Conservation (phyloP, 257 asterid species). For the Solanum phureja region DNA sequence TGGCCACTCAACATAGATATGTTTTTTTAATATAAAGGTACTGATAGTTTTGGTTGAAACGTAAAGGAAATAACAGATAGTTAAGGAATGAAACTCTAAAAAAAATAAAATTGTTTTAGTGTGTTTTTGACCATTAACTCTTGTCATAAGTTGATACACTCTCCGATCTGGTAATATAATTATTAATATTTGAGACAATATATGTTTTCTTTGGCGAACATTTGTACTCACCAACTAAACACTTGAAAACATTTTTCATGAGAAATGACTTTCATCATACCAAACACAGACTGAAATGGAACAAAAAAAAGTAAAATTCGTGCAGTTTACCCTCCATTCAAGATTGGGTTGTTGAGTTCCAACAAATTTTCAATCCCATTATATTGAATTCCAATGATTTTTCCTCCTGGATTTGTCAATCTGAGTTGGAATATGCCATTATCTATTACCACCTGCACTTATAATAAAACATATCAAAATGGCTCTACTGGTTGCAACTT, state of each 20-base stretch:
- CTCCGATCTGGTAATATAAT: background rate
- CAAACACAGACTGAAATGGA: background rate
- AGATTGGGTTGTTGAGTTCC: conserved; percentile 28
- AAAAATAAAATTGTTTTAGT: background rate
- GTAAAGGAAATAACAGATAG: background rate
- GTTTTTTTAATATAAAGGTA: background rate
- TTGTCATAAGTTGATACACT: background rate
- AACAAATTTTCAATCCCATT: conserved; percentile 39
- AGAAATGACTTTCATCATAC: background rate
- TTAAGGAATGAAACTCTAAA: background rate
- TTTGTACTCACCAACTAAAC: background rate
- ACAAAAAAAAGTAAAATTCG: background rate
- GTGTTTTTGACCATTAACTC: background rate
- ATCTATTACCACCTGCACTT: conserved; percentile 29
- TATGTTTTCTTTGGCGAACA: background rate
- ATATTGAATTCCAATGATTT: conserved; percentile 22
- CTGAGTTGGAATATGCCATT: conserved; percentile 43
- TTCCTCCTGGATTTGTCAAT: conserved; percentile 42
- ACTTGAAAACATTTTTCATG: background rate
- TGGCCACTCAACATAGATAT: background rate
- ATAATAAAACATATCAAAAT: background rate
- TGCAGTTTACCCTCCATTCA: conserved; percentile 42
- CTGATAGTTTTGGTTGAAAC: background rate
- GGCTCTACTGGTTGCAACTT: background rate
- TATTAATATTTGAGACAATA: background rate